A percentile compares a stretch with the other conserved stretches of the same genome.
phyloP scores from a whole-genome alignment of 345 rosid genomes.

The Populus nigra region DNA sequence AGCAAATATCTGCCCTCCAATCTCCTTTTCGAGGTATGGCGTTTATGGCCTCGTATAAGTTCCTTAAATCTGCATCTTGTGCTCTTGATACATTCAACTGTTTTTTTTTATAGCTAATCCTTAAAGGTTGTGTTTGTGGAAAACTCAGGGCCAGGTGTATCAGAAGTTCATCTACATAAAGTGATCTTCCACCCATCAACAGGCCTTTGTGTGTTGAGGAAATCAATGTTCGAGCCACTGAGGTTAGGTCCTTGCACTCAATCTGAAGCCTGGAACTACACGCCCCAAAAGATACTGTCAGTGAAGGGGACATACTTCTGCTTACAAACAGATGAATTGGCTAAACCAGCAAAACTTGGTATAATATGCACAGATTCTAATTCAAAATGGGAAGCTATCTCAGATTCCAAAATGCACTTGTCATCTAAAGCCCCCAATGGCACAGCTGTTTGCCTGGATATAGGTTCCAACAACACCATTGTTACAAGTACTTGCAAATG shows the following conservation, averaged over 20 bases:
- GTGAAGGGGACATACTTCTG: slow-evolving; percentile 59
- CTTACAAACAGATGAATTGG: slow-evolving; percentile 46
- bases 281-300: slow-evolving; percentile 39
- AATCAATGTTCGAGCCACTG: slow-evolving; percentile 39
- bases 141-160: slow-evolving; percentile 68
- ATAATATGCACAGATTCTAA: slow-evolving; percentile 37
- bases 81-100: background rate
- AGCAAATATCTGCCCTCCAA: slow-evolving; percentile 55
- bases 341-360: slow-evolving; percentile 45
- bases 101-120: background rate
- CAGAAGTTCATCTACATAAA: slow-evolving; percentile 48
- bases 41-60: background rate
- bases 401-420: slow-evolving; percentile 84
- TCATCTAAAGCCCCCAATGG: slow-evolving; percentile 45
- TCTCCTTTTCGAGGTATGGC: slow-evolving; percentile 55
- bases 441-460: slow-evolving; percentile 65
- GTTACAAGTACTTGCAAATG: slow-evolving; percentile 54
- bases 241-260: slow-evolving; percentile 63
- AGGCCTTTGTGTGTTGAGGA: slow-evolving; percentile 64
- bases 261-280: slow-evolving; percentile 77
- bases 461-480: slow-evolving; percentile 44
- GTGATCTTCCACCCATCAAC: slow-evolving; percentile 77
- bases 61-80: background rate
- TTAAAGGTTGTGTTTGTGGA: background rate
- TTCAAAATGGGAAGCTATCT: slow-evolving; percentile 63